phyloP scores from a whole-genome alignment of 1,284 basidiomycete species.

The Golubevia pallescens region DNA sequence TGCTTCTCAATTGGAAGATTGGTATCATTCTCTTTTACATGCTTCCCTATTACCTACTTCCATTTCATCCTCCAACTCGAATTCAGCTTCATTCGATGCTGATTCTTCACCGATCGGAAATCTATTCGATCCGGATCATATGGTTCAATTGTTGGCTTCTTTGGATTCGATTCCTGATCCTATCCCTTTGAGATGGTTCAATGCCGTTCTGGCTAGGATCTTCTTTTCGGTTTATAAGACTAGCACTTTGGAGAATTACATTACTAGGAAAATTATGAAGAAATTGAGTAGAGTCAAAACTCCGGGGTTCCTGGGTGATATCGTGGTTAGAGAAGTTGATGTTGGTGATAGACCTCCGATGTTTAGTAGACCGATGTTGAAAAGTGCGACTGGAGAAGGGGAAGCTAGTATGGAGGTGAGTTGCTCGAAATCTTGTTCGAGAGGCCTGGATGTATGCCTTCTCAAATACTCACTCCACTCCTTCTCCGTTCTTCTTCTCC shows the following conservation, averaged over 20 bases:
- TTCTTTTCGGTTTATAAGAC: constrained; percentile 57
- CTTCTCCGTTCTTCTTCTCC: background rate
- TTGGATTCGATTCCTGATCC: constrained; percentile 55
- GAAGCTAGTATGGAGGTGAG: constrained; percentile 54
- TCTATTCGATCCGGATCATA: constrained; percentile 41
- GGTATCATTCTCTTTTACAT: constrained; percentile 53
- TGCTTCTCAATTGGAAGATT: constrained; percentile 51
- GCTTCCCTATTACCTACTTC: constrained; percentile 40
- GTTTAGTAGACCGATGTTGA: constrained; percentile 57
- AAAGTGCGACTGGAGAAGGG: constrained; percentile 49
- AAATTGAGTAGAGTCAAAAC: constrained; percentile 49
- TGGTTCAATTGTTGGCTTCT: constrained; percentile 39
- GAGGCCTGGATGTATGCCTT: background rate
- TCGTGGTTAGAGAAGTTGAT: constrained; percentile 46
- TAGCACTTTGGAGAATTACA: constrained; percentile 45
- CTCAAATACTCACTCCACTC: background rate
- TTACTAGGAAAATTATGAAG: constrained; percentile 49
- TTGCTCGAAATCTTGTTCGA: background rate
- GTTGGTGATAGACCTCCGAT: constrained; percentile 44
- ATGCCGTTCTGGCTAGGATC: constrained; percentile 51
- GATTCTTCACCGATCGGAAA: constrained; percentile 21
- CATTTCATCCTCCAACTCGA: background rate
- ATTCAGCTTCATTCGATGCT: constrained; percentile 9
- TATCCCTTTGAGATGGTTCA: constrained; percentile 56
- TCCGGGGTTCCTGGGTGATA: constrained; percentile 47